Evolutionary conservation across 192 early-diverging fungal species (phyloP).

Genomic region (Coemansia sp.): DNA sequence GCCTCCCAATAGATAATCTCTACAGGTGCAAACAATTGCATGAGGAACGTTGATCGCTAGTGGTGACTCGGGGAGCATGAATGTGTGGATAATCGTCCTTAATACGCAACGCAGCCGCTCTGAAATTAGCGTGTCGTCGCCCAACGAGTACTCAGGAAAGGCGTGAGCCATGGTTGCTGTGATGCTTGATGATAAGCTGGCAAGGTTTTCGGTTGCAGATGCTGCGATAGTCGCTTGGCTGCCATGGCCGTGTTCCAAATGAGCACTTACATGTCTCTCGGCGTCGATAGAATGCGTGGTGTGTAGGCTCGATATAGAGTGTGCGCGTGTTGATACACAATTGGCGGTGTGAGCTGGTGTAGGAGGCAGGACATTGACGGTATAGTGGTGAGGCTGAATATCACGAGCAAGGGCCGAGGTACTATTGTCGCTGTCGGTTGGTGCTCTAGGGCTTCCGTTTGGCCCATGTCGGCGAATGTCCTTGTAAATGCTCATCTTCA

Average conservation of each 20-base stretch:
- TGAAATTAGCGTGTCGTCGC: slow-evolving; percentile 15
- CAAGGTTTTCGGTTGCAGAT: slow-evolving; percentile 7
- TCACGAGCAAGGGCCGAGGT: neutral
- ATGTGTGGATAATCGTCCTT: slow-evolving; percentile 22
- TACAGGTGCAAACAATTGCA: slow-evolving; percentile 1
- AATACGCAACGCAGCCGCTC: slow-evolving; percentile 22
- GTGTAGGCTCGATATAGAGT: neutral
- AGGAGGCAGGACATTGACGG: neutral
- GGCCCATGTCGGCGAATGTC: neutral
- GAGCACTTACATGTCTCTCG: neutral
- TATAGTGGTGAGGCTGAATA: neutral
- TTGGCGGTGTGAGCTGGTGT: neutral
- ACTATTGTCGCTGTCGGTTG: neutral
- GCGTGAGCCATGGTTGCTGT: slow-evolving; percentile 17
- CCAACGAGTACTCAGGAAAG: slow-evolving; percentile 14
- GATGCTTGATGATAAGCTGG: slow-evolving; percentile 19
- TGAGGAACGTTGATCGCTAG: slow-evolving; percentile 24
- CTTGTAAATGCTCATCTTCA: slow-evolving; percentile 15
- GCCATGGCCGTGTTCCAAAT: neutral
- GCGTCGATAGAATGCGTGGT: neutral
- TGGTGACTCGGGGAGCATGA: slow-evolving; percentile 31
- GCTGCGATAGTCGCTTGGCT: neutral
- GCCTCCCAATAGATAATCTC: slow-evolving; percentile 17
- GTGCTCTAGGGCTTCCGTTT: neutral
- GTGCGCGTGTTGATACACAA: neutral